Evolutionary conservation across 306 rosid species (phyloP).

Genomic region (Coriaria nepalensis): DNA sequence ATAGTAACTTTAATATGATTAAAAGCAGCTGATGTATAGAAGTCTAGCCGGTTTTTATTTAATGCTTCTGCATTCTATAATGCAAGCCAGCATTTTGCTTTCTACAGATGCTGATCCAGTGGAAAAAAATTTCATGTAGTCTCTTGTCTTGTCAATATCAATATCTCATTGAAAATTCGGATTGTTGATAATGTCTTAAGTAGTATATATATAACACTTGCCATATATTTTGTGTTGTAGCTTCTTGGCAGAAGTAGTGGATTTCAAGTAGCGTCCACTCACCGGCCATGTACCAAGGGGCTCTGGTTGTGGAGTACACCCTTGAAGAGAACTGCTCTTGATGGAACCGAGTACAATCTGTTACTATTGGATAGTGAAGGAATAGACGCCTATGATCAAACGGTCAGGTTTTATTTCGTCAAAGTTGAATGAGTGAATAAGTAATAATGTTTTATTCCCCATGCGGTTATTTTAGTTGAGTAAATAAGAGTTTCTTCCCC

Average conservation of each 20-base stretch:
- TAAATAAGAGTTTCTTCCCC: too few relatives aligned
- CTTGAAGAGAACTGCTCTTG: constrained; percentile 79
- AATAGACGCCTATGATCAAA: constrained; percentile 92
- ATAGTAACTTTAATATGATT: too few relatives aligned
- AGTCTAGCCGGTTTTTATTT: too few relatives aligned
- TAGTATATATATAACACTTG: background rate
- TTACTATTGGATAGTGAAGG: constrained; percentile 85
- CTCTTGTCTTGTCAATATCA: too few relatives aligned
- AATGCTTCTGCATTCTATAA: too few relatives aligned
- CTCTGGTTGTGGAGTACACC: constrained; percentile 96
- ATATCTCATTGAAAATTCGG: too few relatives aligned
- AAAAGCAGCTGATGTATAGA: too few relatives aligned
- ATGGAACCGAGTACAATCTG: constrained; percentile 83
- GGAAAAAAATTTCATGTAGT: too few relatives aligned
- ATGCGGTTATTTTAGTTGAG: background rate
- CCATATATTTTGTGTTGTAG: constrained; percentile 30
- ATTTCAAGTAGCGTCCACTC: constrained; percentile 86
- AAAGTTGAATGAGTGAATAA: background rate
- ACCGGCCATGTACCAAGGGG: constrained; percentile 92
- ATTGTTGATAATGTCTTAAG: too few relatives aligned
- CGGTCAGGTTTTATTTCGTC: constrained; percentile 34
- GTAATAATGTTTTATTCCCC: background rate
- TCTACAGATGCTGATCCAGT: too few relatives aligned
- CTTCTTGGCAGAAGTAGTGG: constrained; percentile 90
- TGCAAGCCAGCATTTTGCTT: too few relatives aligned